Evolutionary conservation across 768 basidiomycete genomes (phyloP).

Genomic region (Rhodotorula taiwanensis): DNA sequence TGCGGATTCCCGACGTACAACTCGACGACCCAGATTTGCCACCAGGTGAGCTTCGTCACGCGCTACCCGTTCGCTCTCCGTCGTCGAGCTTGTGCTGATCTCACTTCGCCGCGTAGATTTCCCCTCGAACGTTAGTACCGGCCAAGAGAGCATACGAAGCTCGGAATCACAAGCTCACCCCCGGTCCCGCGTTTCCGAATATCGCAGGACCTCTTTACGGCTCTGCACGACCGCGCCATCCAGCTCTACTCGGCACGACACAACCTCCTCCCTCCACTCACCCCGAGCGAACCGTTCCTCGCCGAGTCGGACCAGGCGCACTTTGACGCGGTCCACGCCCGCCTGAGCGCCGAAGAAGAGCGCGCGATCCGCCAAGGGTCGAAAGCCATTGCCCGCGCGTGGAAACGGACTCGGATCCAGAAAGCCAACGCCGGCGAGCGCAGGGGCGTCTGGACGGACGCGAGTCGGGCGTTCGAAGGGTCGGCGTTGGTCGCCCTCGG

Average conservation of each 20-base stretch:
- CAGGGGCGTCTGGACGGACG: conserved; percentile 14
- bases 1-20: background rate
- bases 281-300: background rate
- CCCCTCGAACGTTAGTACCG: background rate
- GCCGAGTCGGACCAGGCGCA: background rate
- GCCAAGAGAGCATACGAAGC: no score
- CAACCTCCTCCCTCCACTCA: conserved; percentile 23
- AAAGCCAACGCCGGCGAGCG: background rate
- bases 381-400: background rate
- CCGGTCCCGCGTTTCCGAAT: background rate
- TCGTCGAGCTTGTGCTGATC: no score
- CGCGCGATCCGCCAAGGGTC: background rate
- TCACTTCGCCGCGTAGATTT: background rate
- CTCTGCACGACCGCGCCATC: conserved; percentile 17
- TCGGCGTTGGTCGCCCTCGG: conserved; percentile 23
- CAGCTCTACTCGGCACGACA: background rate
- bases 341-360: background rate
- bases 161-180: no score
- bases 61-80: accelerated
- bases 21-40: background rate
- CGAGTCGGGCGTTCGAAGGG: conserved; percentile 16
- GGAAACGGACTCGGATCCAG: background rate
- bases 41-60: background rate
- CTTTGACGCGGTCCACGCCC: background rate
- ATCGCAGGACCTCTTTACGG: conserved; percentile 16